phyloP scores from a whole-genome alignment of 2,329 filamentous ascomycete species.

The Neofusicoccum cordaticola region DNA sequence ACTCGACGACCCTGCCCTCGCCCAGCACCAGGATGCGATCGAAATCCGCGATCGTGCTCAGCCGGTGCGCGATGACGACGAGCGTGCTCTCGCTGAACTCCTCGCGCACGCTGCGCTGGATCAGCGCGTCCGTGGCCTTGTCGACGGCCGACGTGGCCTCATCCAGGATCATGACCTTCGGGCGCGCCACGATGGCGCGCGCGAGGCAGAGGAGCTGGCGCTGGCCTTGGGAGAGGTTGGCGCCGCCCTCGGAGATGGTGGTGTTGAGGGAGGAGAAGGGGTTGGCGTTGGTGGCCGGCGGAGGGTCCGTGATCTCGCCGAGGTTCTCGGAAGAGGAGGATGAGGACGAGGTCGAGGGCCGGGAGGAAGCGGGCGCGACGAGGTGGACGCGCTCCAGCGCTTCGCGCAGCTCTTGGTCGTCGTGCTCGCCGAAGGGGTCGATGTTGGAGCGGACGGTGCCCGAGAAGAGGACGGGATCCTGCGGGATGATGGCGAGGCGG shows the following conservation, averaged over 20 bases:
- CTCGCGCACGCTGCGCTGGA: constrained; percentile 22
- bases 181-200: constrained; percentile 41
- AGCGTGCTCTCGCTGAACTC: constrained; percentile 24
- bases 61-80: constrained; percentile 28
- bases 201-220: constrained; percentile 25
- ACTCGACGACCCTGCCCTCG: constrained; percentile 26
- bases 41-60: constrained; percentile 25
- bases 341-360: background rate
- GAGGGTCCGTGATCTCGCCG: background rate
- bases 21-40: constrained; percentile 27
- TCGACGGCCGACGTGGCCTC: constrained; percentile 67
- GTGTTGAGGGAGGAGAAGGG: constrained; percentile 21
- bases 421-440: constrained; percentile 71
- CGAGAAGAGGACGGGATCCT: constrained; percentile 79
- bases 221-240: constrained; percentile 24
- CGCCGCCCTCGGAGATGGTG: constrained; percentile 20
- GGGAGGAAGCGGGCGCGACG: constrained; percentile 26
- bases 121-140: constrained; percentile 23
- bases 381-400: constrained; percentile 70
- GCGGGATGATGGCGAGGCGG: constrained; percentile 77
- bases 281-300: constrained; percentile 19
- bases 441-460: constrained; percentile 75
- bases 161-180: constrained; percentile 76
- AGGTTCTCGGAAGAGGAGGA: background rate
- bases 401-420: constrained; percentile 66